Evolutionary conservation across 2,329 filamentous ascomycete genomes (phyloP), one percentile per base, ranked within the genome.

Genomic region (Aureobasidium sp.): DNA sequence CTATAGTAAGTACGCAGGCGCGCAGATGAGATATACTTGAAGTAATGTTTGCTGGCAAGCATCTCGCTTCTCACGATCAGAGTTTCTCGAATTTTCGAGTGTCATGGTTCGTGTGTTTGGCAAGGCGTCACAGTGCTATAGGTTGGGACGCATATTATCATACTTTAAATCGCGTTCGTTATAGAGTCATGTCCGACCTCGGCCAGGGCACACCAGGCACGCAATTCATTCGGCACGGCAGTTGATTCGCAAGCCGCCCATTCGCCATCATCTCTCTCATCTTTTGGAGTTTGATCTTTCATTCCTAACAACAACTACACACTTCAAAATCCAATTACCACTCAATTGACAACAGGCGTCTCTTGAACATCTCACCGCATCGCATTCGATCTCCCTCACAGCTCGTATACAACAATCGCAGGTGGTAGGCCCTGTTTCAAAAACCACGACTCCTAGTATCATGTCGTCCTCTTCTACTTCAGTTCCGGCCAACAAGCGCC

Each of bases 401-500:
- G 21, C 21, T 21, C 21, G 21, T 21, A 21, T 21, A 21, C 21
- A 21, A 21, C 21, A 21, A 21, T 21, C 21, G 21, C 21, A 21
- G 57, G 57, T 59, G 57, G 57, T 42, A 41, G 57, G 57, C 27
- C 57, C 57, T 49, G 57, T 59, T 21, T 32, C 34, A 59, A 49
- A 59, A 59, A 59, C 57, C 57, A 27, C 57, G 57, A 48, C 54
- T 47, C 21, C 15, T 8, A 58, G 15, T 9, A 50, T 42, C 44
- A 59, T 59, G 57, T 59, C 57, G 44, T 59, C 57, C 16, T 59
- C 57, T 45, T 59, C 57, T 30, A 32, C 55, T 7, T 11, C 42
- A 4, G 36, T 27, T 15, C 57, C 57, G 11, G 29, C 27, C 21
- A 72, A 73, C 62, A 72, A 73, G 41, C 68, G 85, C 67, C 79